A percentile compares a stretch with the other conserved stretches of the same genome.
Evolutionary conservation across 331 rosid genomes (phyloP).

Genomic region (Malus hybrid): DNA sequence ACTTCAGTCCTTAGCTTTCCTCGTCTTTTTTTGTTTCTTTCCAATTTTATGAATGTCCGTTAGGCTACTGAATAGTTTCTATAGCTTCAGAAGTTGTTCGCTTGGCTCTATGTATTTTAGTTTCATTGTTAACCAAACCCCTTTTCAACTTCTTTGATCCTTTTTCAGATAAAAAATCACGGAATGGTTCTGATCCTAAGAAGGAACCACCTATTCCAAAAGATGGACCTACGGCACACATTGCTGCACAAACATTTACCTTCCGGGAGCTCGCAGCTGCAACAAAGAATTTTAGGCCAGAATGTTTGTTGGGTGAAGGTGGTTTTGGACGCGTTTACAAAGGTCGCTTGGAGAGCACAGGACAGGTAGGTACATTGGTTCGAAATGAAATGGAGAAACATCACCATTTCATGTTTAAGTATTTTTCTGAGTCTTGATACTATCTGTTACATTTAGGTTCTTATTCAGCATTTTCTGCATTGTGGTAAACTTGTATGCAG

Average conservation of each 20-base stretch:
- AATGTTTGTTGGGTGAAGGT: conserved; percentile 87
- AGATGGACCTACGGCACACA: conserved; percentile 79
- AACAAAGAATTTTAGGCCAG: conserved; percentile 83
- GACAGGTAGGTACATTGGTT: conserved; percentile 58
- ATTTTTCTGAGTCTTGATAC: not conserved
- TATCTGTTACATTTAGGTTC: conserved; percentile 11
- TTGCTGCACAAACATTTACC: conserved; percentile 98
- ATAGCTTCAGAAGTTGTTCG: not conserved
- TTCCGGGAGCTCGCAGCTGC: conserved; percentile 97
- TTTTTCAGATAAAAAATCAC: conserved; percentile 62
- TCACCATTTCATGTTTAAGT: not conserved
- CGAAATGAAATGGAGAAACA: conserved; percentile 1
- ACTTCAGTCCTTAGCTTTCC: not conserved
- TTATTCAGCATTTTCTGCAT: not conserved
- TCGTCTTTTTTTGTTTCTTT: not conserved
- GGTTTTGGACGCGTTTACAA: conserved; percentile 96
- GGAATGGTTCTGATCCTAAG: conserved; percentile 57
- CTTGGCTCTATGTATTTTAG: not conserved
- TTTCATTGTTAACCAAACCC: not conserved
- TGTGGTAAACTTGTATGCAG: not conserved
- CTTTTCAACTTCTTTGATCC: not conserved
- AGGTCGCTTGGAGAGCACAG: conserved; percentile 88
- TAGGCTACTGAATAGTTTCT: not conserved
- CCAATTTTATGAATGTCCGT: not conserved
- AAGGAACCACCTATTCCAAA: conserved; percentile 68